A percentile compares a stretch with the other conserved stretches of the same genome.
These are phyloP conservation scores for Salvia miltiorrhiza DNA, from an alignment of 257 asterid species.

Conservation along the genomic window DNA sequence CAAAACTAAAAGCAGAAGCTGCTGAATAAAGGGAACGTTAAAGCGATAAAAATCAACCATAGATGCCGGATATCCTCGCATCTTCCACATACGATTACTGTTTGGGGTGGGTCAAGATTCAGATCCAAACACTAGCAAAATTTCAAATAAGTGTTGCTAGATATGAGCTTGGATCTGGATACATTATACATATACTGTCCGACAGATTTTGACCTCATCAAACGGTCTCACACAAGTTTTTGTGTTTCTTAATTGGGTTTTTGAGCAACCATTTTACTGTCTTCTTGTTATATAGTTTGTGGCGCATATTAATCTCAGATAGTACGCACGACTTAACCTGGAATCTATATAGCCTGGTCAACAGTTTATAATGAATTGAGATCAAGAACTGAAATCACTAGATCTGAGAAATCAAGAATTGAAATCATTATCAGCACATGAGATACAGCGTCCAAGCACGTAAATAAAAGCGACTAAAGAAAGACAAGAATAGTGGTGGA, in stretches of 20 bases:
- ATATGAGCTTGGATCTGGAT: not conserved
- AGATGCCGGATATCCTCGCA: no score
- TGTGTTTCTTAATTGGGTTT: not conserved
- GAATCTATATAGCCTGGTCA: not conserved
- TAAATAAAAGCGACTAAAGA: not conserved
- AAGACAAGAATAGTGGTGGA: conserved; percentile 6
- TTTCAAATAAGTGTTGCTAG: no score
- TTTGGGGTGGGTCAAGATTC: not conserved
- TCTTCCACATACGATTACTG: no score
- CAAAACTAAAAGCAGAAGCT: not conserved
- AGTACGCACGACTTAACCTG: not conserved
- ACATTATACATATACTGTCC: not conserved
- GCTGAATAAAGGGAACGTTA: not conserved
- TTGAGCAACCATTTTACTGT: not conserved
- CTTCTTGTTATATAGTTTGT: not conserved
- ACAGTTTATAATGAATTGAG: no score
- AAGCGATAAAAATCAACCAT: no score
- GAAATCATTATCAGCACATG: not conserved
- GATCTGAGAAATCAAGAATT: not conserved
- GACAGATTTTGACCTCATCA: no score
- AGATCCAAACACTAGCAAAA: not conserved
- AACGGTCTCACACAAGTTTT: not conserved
- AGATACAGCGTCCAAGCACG: not conserved
- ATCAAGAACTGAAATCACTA: not conserved
- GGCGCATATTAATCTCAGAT: not conserved